Evolutionary conservation across 108 stramenopile species (phyloP), one percentile per base, ranked within the genome.

Genomic region (Conticribra guillardii): DNA sequence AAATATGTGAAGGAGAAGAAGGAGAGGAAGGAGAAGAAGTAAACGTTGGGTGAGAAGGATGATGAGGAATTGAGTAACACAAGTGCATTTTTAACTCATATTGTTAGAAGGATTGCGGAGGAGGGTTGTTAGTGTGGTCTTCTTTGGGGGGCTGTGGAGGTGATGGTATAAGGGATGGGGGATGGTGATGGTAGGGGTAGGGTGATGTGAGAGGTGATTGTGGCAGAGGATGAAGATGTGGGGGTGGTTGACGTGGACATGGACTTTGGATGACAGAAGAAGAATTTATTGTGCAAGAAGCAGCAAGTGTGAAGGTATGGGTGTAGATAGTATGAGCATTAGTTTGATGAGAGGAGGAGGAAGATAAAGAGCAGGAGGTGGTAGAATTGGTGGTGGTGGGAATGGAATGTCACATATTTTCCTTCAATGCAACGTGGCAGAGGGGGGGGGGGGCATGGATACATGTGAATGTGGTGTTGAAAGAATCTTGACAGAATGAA

Each of bases 1-100:
- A 76, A 87, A 23, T 95, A 90, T 70, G 87, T 92, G 9, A 87
- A 93, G 62, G 81, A 81, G 45, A 86, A 85, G 60, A 90, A 81
- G 33, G 56, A 74, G 2, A 46, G 86, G 27, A 69, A 32, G 61
- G 57, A 64, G 19, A 49, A 57, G 56, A 70, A 62, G 22, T 70
- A 85, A 44, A 88, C 86, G 46, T 73, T 89, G 31, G 94, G 91
- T 60, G 81, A 81, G 52, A 84, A 85, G 54, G 94, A 89, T 37
- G 84, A 84, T 7, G 60, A 83, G 21, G 84, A 88, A 28, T 85
- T 91, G 78, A 74, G 89, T 50, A 93, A 95, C 65, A 87, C 91
- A 1, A 84, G 85, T 71, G 90, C 90, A 2, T 92, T 90, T 67
- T 51, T 93, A 17, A 84, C 88, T 0, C 83, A 84, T 74, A 67